Evolutionary conservation across 2,329 filamentous ascomycete genomes (phyloP), one percentile per base, ranked within the genome.

Genomic region (Aureobasidium sp.): DNA sequence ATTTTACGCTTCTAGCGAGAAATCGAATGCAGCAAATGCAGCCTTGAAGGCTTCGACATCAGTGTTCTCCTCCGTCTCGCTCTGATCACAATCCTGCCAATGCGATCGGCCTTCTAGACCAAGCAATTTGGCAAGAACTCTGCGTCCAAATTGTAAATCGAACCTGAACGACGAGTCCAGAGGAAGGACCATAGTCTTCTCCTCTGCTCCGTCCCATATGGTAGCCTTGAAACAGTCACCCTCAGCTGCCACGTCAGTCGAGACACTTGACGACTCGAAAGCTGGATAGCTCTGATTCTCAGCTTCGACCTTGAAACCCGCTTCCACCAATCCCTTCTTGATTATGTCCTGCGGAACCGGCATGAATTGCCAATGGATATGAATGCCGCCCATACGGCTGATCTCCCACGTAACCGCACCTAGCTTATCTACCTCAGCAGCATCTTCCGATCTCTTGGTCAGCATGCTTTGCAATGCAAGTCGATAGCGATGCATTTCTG

Each of bases 351-450:
- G 78, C 0, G 88, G 84, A 0, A 95, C 79, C 0, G 94, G 91
- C 34, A 97, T 78, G 67, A 95, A 88, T 75, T 99, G 95, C 94
- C 92, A 97, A 71, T 97, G 93, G 1, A 87, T 82, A 72, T 99
- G 94, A 62, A 97, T 86, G 61, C 94, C 91, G 57, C 84, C 83
- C 5, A 80, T 81, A 56, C 91, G 87, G 71, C 87, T 93, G 69
- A 99, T 92, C 76, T 97, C 94, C 86, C 91, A 99, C 0, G 91
- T 94, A 1, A 97, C 88, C 2, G 87, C 84, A 17, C 93, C 94
- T 1, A 97, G 84, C 65, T 82, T 82, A 22, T 62, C 22, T 29
- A 48, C 51, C 31, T 58, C 60, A 41, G 58, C 45, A 17, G 53
- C 55, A 37, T 45, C 47, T 22, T 48, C 37, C n/a, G 56, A 58